Conservation (phyloP, 1,139 yeast species). For the Protomyces gravidus region DNA sequence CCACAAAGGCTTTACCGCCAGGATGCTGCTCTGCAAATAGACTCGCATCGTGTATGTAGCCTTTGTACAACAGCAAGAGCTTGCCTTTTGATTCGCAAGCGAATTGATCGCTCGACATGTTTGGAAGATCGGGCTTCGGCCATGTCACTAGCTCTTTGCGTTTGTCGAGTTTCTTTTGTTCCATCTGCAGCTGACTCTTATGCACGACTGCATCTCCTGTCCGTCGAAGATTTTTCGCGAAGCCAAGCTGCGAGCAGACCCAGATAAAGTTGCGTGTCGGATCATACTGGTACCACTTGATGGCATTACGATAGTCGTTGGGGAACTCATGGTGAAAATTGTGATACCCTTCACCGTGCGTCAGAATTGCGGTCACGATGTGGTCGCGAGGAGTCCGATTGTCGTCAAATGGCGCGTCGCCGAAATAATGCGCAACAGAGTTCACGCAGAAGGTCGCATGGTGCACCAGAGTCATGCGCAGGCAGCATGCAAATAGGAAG, state of each 20-base stretch:
- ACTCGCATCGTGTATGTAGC: slow-evolving; percentile 89
- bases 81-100: slow-evolving; percentile 57
- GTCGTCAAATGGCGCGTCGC: slow-evolving; percentile 92
- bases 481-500: slow-evolving; percentile 79
- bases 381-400: slow-evolving; percentile 97
- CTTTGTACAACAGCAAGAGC: slow-evolving; percentile 75
- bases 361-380: slow-evolving; percentile 84
- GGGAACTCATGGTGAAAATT: slow-evolving; percentile 99
- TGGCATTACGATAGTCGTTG: slow-evolving; percentile 94
- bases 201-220: slow-evolving; percentile 94
- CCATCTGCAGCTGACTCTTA: slow-evolving; percentile 93
- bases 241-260: slow-evolving; percentile 65
- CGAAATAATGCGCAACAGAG: slow-evolving; percentile 97
- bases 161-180: slow-evolving; percentile 87
- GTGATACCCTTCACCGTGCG: slow-evolving; percentile 98
- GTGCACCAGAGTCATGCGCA: slow-evolving; percentile 79
- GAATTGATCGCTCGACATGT: slow-evolving; percentile 83
- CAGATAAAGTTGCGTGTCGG: slow-evolving; percentile 86
- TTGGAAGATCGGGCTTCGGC: slow-evolving; percentile 81
- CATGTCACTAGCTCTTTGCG: slow-evolving; percentile 74
- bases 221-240: slow-evolving; percentile 84
- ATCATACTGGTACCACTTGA: slow-evolving; percentile 97
- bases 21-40: slow-evolving; percentile 87
- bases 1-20: slow-evolving; percentile 86
- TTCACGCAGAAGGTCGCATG: slow-evolving; percentile 98